Evolutionary conservation across 495 filamentous ascomycete species (phyloP).

Genomic region (Penicillium cosmopolitanum): DNA sequence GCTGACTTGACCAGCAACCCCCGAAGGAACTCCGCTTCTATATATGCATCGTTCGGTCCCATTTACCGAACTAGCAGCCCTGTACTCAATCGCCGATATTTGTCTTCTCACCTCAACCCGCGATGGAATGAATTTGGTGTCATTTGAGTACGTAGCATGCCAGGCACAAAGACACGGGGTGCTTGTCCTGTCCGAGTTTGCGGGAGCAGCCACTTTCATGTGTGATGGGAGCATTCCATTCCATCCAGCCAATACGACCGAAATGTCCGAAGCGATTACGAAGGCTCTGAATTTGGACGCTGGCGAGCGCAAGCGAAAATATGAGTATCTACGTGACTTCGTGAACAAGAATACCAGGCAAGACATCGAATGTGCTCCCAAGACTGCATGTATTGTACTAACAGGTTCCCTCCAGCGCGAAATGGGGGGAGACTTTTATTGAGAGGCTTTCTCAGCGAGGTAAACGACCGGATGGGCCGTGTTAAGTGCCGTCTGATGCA

Average conservation of each 20-base stretch:
- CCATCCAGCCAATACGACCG: conserved; percentile 90
- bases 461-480: conserved; percentile 8
- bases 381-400: not conserved
- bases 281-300: conserved; percentile 82
- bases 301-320: conserved; percentile 75
- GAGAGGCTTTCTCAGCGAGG: conserved; percentile 30
- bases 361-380: not conserved
- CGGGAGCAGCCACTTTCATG: conserved; percentile 84
- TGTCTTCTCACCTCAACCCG: conserved; percentile 88
- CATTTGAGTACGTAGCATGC: conserved; percentile 93
- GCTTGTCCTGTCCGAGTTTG: conserved; percentile 91
- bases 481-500: conserved; percentile 3
- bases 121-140: conserved; percentile 98
- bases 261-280: conserved; percentile 83
- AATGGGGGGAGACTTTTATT: conserved; percentile 45
- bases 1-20: conserved; percentile 58
- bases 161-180: conserved; percentile 83
- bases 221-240: conserved; percentile 79
- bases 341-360: conserved; percentile 86
- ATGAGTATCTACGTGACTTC: conserved; percentile 78
- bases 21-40: conserved; percentile 92
- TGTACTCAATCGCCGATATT: conserved; percentile 88
- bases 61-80: conserved; percentile 87
- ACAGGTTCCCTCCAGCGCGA: conserved; percentile 25
- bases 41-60: conserved; percentile 90